Evolutionary conservation across 2,329 filamentous ascomycete species (phyloP).

Genomic region (Fusarium heterosporum): DNA sequence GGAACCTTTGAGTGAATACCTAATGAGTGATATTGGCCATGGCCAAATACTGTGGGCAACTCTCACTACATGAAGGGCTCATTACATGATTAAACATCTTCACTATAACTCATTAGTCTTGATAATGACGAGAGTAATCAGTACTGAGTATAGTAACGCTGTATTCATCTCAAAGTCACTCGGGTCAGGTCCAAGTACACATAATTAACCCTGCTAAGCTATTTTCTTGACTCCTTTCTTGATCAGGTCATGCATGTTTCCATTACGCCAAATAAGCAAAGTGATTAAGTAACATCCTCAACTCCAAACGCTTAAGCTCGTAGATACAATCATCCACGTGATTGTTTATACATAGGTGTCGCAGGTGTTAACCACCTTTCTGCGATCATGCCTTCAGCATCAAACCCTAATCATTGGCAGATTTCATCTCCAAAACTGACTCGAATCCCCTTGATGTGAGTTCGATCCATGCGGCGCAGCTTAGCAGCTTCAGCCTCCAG

Average conservation of each 20-base stretch:
- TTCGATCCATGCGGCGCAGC: constrained; percentile 14
- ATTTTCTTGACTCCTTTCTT: neutral
- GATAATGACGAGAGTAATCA: neutral
- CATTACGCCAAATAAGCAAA: constrained; percentile 3
- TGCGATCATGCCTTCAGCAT: neutral
- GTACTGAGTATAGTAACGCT: neutral
- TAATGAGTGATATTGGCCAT: neutral
- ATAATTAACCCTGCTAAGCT: neutral
- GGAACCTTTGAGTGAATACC: neutral
- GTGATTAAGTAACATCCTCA: neutral
- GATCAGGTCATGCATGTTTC: neutral
- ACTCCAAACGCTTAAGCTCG: constrained; percentile 1
- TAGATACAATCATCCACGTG: neutral
- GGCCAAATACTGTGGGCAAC: neutral
- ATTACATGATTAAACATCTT: neutral
- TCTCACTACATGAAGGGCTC: neutral
- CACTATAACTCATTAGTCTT: neutral
- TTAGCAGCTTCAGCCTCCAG: constrained; percentile 18
- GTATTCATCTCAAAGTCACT: neutral
- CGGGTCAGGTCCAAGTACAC: neutral
- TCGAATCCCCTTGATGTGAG: constrained; percentile 3
- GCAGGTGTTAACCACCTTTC: neutral
- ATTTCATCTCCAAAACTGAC: neutral
- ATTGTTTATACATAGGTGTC: neutral
- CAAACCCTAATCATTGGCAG: neutral